These are phyloP conservation scores for Viridothelium virens DNA, from an alignment of 495 filamentous ascomycete genomes.

Conservation along the genomic window DNA sequence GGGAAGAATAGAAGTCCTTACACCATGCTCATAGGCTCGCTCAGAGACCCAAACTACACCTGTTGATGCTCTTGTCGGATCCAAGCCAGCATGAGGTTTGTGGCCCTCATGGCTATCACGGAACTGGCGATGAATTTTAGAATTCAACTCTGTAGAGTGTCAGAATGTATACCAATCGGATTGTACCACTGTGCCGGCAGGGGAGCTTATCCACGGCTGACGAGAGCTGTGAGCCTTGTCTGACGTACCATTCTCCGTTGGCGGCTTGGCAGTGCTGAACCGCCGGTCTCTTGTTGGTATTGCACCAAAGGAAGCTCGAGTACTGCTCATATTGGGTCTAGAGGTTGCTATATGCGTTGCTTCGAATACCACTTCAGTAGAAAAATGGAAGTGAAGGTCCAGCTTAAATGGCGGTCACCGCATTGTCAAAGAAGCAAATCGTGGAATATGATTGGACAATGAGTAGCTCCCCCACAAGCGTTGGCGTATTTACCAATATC, in stretches of 20 bases:
- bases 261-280: conserved; percentile 27
- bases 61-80: conserved; percentile 62
- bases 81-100: conserved; percentile 80
- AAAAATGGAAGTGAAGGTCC: neutral
- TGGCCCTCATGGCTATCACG: conserved; percentile 80
- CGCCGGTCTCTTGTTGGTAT: conserved; percentile 19
- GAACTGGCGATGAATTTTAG: conserved; percentile 79
- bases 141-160: conserved; percentile 53
- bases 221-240: conserved; percentile 1
- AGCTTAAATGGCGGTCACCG: conserved; percentile 4
- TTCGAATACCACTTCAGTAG: neutral
- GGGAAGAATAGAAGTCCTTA: conserved; percentile 8
- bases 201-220: neutral
- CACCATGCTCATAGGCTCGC: conserved; percentile 39
- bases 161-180: neutral
- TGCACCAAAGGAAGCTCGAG: conserved; percentile 1
- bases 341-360: neutral
- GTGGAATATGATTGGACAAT: neutral
- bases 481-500: neutral
- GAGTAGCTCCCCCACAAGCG: neutral
- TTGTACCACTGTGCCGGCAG: conserved; percentile 6
- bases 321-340: neutral
- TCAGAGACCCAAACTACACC: conserved; percentile 39
- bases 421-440: neutral
- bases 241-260: conserved; percentile 28